Base-by-base conservation (phyloP, 495 filamentous ascomycete genomes). In the Aspergillus conjunctus region DNA sequence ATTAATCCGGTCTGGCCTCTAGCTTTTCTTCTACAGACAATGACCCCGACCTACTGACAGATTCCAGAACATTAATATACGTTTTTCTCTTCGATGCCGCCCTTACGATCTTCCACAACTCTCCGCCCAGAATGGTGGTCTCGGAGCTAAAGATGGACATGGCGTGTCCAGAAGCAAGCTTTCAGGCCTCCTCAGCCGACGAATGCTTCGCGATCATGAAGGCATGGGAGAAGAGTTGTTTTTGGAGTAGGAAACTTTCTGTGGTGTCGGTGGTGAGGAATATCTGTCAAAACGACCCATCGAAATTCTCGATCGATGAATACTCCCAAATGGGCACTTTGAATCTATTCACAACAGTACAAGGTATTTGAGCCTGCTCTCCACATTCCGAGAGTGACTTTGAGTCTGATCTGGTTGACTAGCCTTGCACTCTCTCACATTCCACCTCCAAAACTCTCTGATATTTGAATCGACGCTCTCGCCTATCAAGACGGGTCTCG, bases 381-480 rank as follows among this genome's bases (percentile, higher is more conserved):
- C 4, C 22, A 2, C 34, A 22, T 11, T 22, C n/a, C n/a, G n/a
- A 41, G 2, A 30, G 14, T 20, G 11, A 37, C 12, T 15, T 20
- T 46, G 12, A 20, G n/a, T n/a, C 54, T 46, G 15, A 55, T 31
- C 7, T n/a, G 17, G 0, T 5, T 8, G 14, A 20, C 1, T n/a
- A 71, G 69, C 63, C 32, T 63, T 72, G 3, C 70, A 72, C 46
- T 72, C 68, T 9, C 58, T 72, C 10, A 68, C 69, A 21, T 70
- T 72, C 21, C 65, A 68, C 21, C 61, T 72, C 2, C 68, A 66
- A 50, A 72, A 70, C 43, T 72, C 68, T 1, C 60, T 72, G 12
- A 60, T 72, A 34, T 70, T 70, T 44, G 62, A 70, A 45, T 64
- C 70, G n/a, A 68, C 70, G 0, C 39, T 70, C 10, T 53, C 61